phyloP scores from a whole-genome alignment of 2,329 filamentous ascomycete genomes.

The Cytospora piceicola region DNA sequence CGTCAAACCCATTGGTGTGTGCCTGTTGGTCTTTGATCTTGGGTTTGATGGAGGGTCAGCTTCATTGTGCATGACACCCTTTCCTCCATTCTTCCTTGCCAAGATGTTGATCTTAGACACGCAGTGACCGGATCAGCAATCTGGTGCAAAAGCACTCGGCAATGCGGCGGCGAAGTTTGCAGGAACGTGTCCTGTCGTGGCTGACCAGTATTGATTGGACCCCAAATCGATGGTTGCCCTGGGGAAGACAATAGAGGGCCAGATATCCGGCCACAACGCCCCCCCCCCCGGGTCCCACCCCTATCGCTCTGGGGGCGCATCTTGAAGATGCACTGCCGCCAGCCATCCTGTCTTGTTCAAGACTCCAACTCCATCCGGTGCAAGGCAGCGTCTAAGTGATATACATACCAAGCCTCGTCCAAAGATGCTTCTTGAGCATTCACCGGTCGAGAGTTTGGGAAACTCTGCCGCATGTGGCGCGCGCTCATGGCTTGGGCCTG shows the following conservation, averaged over 20 bases:
- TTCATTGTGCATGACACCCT: background rate
- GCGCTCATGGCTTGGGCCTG: conserved; percentile 12
- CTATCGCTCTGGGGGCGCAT: background rate
- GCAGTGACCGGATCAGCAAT: background rate
- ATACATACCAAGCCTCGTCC: background rate
- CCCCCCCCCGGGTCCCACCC: too few species aligned
- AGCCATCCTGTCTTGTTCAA: background rate
- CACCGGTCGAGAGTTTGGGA: conserved; percentile 11
- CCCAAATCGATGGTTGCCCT: background rate
- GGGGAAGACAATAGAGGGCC: background rate
- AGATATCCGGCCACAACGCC: background rate
- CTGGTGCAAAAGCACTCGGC: background rate
- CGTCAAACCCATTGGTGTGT: background rate
- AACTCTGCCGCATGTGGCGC: conserved; percentile 24
- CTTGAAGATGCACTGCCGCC: background rate
- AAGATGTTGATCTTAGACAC: background rate
- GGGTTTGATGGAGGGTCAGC: background rate
- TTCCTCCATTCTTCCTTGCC: background rate
- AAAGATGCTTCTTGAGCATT: background rate
- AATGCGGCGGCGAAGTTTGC: background rate
- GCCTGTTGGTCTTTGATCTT: background rate
- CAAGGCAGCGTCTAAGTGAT: background rate
- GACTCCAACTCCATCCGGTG: background rate
- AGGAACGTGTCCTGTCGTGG: background rate
- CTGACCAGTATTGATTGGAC: background rate